Evolutionary conservation across 2,329 filamentous ascomycete species (phyloP).

Genomic region (Scytalidium lignicola): DNA sequence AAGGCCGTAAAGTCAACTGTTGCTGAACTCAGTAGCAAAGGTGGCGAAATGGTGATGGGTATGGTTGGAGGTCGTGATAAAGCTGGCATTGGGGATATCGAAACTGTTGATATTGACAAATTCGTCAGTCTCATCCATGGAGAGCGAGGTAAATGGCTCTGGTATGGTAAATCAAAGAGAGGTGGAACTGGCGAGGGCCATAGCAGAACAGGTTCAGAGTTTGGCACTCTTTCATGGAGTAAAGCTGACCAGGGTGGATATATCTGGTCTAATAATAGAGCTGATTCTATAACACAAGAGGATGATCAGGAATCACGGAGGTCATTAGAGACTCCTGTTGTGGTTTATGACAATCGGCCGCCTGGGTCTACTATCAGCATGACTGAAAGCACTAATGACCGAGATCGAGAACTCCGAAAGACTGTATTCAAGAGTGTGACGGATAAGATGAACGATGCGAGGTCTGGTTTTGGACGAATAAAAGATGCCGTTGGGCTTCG

Average conservation of each 20-base stretch:
- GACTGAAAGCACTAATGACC: conserved; percentile 47
- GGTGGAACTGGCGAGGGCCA: conserved; percentile 39
- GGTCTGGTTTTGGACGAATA: conserved; percentile 77
- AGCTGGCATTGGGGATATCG: conserved; percentile 84
- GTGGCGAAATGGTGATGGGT: conserved; percentile 92
- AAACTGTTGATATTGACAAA: conserved; percentile 82
- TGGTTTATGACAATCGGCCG: conserved; percentile 38
- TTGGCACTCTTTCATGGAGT: conserved; percentile 45
- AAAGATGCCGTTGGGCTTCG: conserved; percentile 70
- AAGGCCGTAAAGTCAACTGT: conserved; percentile 94
- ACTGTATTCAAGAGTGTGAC: conserved; percentile 75
- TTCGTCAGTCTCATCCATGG: conserved; percentile 76
- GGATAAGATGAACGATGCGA: conserved; percentile 72
- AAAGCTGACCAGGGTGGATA: conserved; percentile 49
- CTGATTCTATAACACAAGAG: conserved; percentile 47
- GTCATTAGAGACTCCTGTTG: conserved; percentile 40
- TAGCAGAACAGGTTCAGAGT: conserved; percentile 41
- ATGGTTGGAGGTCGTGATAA: conserved; percentile 82
- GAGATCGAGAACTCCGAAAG: conserved; percentile 51
- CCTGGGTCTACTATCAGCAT: conserved; percentile 42
- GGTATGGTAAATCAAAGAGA: conserved; percentile 84
- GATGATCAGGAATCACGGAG: conserved; percentile 39
- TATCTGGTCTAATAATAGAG: conserved; percentile 41
- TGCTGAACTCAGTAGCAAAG: conserved; percentile 87
- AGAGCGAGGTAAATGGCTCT: conserved; percentile 86